A percentile compares a stretch with the other conserved stretches of the same genome.
These are phyloP conservation scores for Fusarium hostae DNA, from an alignment of 2,329 filamentous ascomycete genomes.

Conservation along the genomic window DNA sequence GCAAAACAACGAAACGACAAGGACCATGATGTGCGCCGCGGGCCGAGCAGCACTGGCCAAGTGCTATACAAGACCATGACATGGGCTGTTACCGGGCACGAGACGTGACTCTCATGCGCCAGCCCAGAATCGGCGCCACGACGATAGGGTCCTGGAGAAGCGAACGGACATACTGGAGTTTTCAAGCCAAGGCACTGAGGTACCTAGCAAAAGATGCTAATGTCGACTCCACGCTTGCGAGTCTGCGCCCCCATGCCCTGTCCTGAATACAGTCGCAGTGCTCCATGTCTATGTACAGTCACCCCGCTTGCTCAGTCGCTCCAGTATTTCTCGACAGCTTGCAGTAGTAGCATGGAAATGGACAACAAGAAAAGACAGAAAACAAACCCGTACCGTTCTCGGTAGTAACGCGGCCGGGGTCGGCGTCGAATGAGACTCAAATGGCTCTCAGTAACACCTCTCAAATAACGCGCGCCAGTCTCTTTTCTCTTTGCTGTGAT, in stretches of 20 bases:
- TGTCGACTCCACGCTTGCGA: conserved; percentile 28
- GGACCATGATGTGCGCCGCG: conserved; percentile 42
- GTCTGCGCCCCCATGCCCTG: conserved; percentile 35
- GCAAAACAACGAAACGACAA: conserved; percentile 39
- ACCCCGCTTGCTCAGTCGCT: conserved; percentile 29
- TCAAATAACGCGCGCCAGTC: conserved; percentile 37
- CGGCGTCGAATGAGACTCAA: conserved; percentile 41
- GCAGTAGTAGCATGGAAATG: conserved; percentile 32
- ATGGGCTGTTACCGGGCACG: conserved; percentile 39
- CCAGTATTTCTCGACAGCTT: conserved; percentile 33
- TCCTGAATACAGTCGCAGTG: conserved; percentile 26
- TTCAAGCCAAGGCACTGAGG: conserved; percentile 26
- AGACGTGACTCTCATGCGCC: conserved; percentile 45
- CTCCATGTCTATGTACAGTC: conserved; percentile 16
- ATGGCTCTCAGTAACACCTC: conserved; percentile 40
- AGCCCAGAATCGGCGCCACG: conserved; percentile 41
- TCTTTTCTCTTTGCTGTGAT: conserved; percentile 35
- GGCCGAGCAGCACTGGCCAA: conserved; percentile 43
- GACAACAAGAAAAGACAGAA: conserved; percentile 33
- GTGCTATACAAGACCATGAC: conserved; percentile 18
- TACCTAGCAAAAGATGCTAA: conserved; percentile 20
- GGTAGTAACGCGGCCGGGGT: conserved; percentile 42
- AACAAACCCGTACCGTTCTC: conserved; percentile 32
- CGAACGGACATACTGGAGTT: conserved; percentile 34
- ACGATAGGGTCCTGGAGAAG: conserved; percentile 35